Evolutionary conservation across 805 yeast genomes (phyloP).

Genomic region (Hanseniaspora vineae): DNA sequence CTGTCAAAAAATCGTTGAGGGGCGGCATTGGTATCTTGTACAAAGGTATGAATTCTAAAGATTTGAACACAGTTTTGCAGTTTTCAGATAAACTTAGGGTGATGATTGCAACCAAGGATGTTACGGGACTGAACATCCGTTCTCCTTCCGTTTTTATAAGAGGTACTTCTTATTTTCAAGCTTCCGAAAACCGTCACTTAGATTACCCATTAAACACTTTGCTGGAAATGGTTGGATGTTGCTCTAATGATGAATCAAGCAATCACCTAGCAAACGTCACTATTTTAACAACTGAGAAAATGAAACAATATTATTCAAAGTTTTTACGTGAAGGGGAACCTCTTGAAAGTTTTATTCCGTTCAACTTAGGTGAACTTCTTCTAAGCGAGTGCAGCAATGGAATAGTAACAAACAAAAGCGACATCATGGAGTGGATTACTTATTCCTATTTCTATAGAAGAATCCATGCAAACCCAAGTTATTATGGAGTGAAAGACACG

Average conservation of each 20-base stretch:
- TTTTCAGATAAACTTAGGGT: not conserved
- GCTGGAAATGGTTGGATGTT: conserved; percentile 49
- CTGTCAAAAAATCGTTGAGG: conserved; percentile 30
- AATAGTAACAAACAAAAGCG: conserved; percentile 57
- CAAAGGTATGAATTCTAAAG: conserved; percentile 42
- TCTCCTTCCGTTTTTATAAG: conserved; percentile 47
- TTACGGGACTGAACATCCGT: conserved; percentile 34
- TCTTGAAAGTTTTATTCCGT: conserved; percentile 61
- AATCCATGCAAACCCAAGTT: conserved; percentile 72
- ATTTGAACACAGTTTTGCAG: conserved; percentile 35
- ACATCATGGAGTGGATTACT: conserved; percentile 84
- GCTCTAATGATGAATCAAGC: conserved; percentile 14
- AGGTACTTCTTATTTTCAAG: conserved; percentile 64
- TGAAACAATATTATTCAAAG: conserved; percentile 50
- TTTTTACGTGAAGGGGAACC: conserved; percentile 70
- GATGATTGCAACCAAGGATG: conserved; percentile 50
- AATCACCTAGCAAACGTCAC: conserved; percentile 28
- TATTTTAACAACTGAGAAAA: conserved; percentile 46
- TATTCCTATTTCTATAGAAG: conserved; percentile 75
- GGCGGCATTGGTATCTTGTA: conserved; percentile 58
- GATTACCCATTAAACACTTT: conserved; percentile 57
- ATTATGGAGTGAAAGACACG: conserved; percentile 62
- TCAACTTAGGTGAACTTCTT: conserved; percentile 50
- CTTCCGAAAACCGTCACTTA: conserved; percentile 54
- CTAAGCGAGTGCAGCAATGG: conserved; percentile 61